Conservation (phyloP, 352 stramenopile genomes). For the Phytophthora chlamydospora region DNA sequence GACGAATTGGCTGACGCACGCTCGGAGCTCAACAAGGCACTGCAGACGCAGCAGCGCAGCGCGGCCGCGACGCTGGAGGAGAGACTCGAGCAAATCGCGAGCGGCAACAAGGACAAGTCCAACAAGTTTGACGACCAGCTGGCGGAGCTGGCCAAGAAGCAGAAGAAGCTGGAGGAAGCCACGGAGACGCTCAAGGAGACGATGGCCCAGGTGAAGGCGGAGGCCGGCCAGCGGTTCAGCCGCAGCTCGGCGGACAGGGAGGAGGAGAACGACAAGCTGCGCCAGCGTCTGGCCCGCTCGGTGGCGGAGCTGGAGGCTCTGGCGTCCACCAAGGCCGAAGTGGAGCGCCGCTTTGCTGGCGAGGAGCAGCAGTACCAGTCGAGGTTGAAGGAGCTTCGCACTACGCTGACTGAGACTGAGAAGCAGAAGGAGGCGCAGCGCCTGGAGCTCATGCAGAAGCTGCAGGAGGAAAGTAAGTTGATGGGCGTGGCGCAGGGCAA, state of each 20-base stretch:
- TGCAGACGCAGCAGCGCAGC: conserved; percentile 58
- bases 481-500: conserved; percentile 71
- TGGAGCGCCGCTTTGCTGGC: conserved; percentile 52
- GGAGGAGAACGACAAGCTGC: conserved; percentile 48
- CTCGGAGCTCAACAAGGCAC: conserved; percentile 61
- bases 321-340: conserved; percentile 43
- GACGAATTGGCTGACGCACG: conserved; percentile 63
- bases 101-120: conserved; percentile 51
- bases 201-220: conserved; percentile 48
- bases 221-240: conserved; percentile 39
- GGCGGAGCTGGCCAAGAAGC: conserved; percentile 52
- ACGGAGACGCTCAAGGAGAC: conserved; percentile 49
- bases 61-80: conserved; percentile 56
- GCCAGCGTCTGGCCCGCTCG: conserved; percentile 53
- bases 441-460: conserved; percentile 54
- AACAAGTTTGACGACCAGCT: conserved; percentile 62
- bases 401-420: conserved; percentile 49
- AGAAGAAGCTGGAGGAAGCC: conserved; percentile 64
- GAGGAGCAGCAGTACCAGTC: conserved; percentile 60
- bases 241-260: conserved; percentile 29
- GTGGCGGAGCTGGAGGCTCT: conserved; percentile 57
- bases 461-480: conserved; percentile 69
- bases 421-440: conserved; percentile 58
- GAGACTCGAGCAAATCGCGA: conserved; percentile 51
- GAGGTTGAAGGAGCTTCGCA: conserved; percentile 53